Evolutionary conservation across 2,329 filamentous ascomycete species (phyloP), one percentile per base, ranked within the genome.

Genomic region (Fusarium napiforme): DNA sequence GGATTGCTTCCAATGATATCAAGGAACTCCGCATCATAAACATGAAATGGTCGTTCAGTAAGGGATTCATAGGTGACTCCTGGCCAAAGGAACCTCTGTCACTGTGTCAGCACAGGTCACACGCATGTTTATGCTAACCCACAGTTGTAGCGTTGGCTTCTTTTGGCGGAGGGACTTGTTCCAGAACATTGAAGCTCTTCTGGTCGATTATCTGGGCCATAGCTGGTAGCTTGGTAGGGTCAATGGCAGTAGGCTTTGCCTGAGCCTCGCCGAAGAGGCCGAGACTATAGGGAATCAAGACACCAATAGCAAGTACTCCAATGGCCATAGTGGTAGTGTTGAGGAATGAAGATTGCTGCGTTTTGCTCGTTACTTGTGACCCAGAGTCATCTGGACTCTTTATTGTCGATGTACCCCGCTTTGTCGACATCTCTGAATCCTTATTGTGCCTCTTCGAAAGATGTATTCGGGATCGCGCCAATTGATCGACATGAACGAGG

Each of bases 1-100:
- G 88, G 87, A 3, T 85, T 80, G 0, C 76, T 39, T 9, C 88
- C 88, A 26, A 90, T 83, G 12, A 90, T 81, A 32, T 85, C 79
- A 55, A 83, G 81, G 62, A 90, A 90, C 23, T 85, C 85, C 0
- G 84, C 78, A 53, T 89, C 85, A 71, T 87, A 89, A 62, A 78
- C 55, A 28, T 78, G 76, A 26, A 78, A 78, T 9, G 76, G 76
- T n/a, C 69, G 67, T 18, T 66, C 64, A 4, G 45, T 67, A 21
- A 78, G 71, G 11, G 71, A 75, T 28, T 78, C 49, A 9, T 72
- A 28, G 1, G 76, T 75, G 2, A 78, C 75, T 5, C 76, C 76
- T 2, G 73, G 75, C 76, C 76, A 78, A 2, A 75, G 23, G 18
- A 78, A 78, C 14, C 69, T 47, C 55, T 62, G 4, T 9, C 10